Evolutionary conservation across 2,329 filamentous ascomycete species (phyloP).

Genomic region (Cercospora berteroae): DNA sequence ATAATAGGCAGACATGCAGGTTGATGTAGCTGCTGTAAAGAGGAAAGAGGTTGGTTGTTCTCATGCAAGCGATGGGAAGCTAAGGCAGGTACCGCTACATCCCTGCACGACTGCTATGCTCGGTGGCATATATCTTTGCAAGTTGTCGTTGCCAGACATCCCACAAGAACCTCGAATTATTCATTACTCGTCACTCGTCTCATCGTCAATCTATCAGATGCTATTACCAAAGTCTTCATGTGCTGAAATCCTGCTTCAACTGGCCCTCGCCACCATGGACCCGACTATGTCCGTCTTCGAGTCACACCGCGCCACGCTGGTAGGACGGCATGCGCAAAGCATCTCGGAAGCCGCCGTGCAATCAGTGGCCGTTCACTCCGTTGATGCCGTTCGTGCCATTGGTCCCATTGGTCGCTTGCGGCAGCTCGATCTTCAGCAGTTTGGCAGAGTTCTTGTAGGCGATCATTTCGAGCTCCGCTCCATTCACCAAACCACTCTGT

Average conservation of each 20-base stretch:
- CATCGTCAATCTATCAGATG: conserved; percentile 1
- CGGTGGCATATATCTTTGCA: not conserved
- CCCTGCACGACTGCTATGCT: not conserved
- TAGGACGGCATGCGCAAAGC: not conserved
- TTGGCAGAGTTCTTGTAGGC: conserved; percentile 53
- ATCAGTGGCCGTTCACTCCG: not conserved
- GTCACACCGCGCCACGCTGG: not conserved
- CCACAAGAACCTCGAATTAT: not conserved
- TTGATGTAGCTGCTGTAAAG: not conserved
- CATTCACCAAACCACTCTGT: conserved; percentile 51
- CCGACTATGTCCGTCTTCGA: not conserved
- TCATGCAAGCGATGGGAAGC: not conserved
- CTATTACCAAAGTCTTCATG: not conserved
- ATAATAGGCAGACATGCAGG: conserved; percentile 6
- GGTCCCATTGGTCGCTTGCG: conserved; percentile 16
- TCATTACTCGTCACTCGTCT: conserved; percentile 3
- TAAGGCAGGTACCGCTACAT: conserved; percentile 9
- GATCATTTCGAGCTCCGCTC: conserved; percentile 52
- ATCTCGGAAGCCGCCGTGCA: not conserved
- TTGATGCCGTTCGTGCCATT: conserved; percentile 3
- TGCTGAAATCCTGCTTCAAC: not conserved
- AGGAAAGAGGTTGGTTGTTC: conserved; percentile 2
- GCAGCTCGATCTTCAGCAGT: conserved; percentile 42
- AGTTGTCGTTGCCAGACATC: not conserved
- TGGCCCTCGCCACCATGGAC: not conserved